A percentile compares a stretch with the other conserved stretches of the same genome.
phyloP scores from a whole-genome alignment of 2,329 filamentous ascomycete genomes.

The Lachnellula arida region DNA sequence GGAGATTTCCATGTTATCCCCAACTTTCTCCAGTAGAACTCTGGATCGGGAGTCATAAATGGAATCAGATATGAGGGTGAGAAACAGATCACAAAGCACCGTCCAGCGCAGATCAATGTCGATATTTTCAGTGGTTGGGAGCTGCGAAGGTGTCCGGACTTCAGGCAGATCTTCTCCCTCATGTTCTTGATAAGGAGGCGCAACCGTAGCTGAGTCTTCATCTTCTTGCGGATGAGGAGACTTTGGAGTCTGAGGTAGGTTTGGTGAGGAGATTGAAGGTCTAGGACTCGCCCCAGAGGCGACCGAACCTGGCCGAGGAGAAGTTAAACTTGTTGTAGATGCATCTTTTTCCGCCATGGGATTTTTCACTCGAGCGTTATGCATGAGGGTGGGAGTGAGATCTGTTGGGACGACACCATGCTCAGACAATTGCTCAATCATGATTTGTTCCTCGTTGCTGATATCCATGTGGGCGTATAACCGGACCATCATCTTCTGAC shows the following conservation, averaged over 20 bases:
- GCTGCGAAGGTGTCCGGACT: constrained; percentile 76
- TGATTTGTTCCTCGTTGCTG: constrained; percentile 82
- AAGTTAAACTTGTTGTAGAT: constrained; percentile 25
- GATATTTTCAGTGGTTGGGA: constrained; percentile 76
- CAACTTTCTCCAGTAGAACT: constrained; percentile 77
- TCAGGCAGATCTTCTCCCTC: constrained; percentile 68
- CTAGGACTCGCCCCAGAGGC: constrained; percentile 29
- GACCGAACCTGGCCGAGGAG: constrained; percentile 21
- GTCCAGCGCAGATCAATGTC: constrained; percentile 98
- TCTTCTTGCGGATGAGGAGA: constrained; percentile 3
- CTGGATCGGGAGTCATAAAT: constrained; percentile 88
- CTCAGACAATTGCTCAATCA: constrained; percentile 95
- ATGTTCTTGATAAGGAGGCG: constrained; percentile 58
- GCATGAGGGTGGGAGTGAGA: constrained; percentile 80
- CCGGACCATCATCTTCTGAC: constrained; percentile 96
- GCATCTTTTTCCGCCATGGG: constrained; percentile 62
- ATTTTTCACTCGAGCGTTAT: constrained; percentile 89
- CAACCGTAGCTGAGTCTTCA: constrained; percentile 45
- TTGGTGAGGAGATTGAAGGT: constrained; percentile 20
- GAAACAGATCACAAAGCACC: constrained; percentile 89
- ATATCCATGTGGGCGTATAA: constrained; percentile 97
- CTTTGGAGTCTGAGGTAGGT: constrained; percentile 10
- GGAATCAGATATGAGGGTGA: constrained; percentile 94
- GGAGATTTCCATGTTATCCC: constrained; percentile 70
- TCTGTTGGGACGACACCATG: constrained; percentile 86